Evolutionary conservation across 768 basidiomycete species (phyloP), one percentile per base, ranked within the genome.

Genomic region (Hirschioporus abietinus): DNA sequence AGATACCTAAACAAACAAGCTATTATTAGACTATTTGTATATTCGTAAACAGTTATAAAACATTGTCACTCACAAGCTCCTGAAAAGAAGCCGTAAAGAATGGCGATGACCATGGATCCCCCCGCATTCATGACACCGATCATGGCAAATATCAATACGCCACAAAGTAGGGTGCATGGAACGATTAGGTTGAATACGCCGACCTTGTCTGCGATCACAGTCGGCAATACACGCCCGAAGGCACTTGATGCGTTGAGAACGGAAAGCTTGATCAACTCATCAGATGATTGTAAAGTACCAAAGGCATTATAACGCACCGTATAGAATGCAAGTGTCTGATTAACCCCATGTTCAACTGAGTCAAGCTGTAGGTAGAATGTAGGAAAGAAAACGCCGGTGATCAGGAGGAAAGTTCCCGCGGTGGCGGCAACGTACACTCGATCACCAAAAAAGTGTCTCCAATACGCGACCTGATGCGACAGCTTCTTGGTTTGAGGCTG

Each of bases 71-170:
- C 64, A 76, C 75, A 82, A 58, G 81, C 80, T n/a, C 82, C 82
- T 7, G 83, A 79, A 64, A 80, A 79, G 60, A 84, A 72, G 7
- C 84, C 83, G 66, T 85, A 85, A 57, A 85, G 71, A 25, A 82
- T 71, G 20, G 78, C 75, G 35, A 83, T 77, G 52, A 75, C 74
- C 62, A 81, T 74, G 26, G 83, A 73, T n/a, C 77, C 76, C 6
- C 73, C 76, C 8, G 74, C 67, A 58, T 72, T 76, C 66, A 77
- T 76, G 58, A 80, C 67, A 7, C 73, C 78, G 26, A 78, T 72
- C 71, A 83, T 75, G 1, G 73, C 73, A 63, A 80, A 83, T 58
- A 84, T 77, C 67, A 79, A 76, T n/a, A 74, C 73, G n/a, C 77
- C 80, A 60, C 77, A 74, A 57, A 76, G 63, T 7, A 79, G 66